Conservation (phyloP, 2,329 filamentous ascomycete genomes). For the Blastomyces parvus region DNA sequence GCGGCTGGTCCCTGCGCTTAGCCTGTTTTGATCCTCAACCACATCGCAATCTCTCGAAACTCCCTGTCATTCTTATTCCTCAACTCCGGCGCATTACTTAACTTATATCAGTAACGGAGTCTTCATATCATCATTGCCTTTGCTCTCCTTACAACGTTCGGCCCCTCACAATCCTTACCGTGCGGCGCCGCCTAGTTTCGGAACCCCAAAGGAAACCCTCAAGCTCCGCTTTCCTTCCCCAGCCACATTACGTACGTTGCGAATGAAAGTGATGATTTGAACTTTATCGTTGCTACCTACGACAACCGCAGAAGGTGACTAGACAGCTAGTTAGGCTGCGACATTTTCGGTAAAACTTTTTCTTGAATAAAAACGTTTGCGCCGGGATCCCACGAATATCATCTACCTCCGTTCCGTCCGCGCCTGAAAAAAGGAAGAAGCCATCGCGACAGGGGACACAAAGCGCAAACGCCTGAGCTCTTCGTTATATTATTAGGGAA, state of each 20-base stretch:
- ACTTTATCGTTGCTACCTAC: not conserved
- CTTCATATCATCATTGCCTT: not conserved
- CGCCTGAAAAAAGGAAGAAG: not conserved
- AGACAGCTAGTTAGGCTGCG: not conserved
- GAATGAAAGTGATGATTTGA: not conserved
- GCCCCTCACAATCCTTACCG: not conserved
- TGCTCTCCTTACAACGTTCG: not conserved
- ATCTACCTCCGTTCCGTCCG: not conserved
- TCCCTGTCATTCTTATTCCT: not conserved
- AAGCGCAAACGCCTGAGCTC: not conserved
- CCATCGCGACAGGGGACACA: not conserved
- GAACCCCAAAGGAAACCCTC: not conserved
- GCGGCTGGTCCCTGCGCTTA: not conserved
- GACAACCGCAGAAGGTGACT: not conserved
- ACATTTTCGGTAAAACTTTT: not conserved
- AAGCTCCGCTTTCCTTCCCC: not conserved
- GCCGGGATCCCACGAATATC: not conserved
- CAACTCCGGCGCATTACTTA: not conserved
- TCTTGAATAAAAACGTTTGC: not conserved
- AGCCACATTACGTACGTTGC: not conserved
- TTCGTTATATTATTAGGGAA: not conserved
- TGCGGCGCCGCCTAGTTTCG: not conserved
- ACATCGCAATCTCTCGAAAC: not conserved
- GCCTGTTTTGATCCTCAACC: not conserved
- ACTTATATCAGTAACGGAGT: not conserved